These are phyloP conservation scores for Pleurotus tuber-regium DNA, from an alignment of 768 basidiomycete genomes.

Conservation along the genomic window DNA sequence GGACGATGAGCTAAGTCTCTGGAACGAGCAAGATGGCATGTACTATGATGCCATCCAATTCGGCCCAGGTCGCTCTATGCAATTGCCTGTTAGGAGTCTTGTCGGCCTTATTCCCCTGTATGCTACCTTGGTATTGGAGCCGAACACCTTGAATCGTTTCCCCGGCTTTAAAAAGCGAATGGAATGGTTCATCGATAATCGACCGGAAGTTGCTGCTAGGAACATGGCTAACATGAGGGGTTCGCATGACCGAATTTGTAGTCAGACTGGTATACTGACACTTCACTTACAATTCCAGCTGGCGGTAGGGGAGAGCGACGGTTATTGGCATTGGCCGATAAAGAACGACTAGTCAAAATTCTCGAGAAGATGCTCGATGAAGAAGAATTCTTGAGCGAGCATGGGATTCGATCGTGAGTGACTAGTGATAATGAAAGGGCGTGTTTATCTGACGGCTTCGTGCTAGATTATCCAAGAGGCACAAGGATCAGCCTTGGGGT, in stretches of 20 bases:
- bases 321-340: conserved; percentile 85
- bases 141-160: conserved; percentile 82
- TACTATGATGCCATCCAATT: conserved; percentile 98
- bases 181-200: conserved; percentile 97
- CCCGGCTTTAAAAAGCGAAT: conserved; percentile 98
- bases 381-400: conserved; percentile 92
- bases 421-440: not conserved
- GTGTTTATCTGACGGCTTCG: not conserved
- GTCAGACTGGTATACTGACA: too few species aligned
- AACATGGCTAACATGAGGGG: conserved; percentile 98
- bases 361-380: conserved; percentile 97
- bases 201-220: conserved; percentile 80
- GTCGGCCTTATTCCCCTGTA: conserved; percentile 98
- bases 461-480: conserved; percentile 78
- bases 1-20: conserved; percentile 78
- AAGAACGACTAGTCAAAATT: conserved; percentile 85
- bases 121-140: conserved; percentile 92
- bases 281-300: conserved; percentile 21
- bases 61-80: conserved; percentile 77
- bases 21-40: conserved; percentile 97
- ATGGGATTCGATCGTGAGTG: conserved; percentile 92
- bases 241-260: conserved; percentile 32
- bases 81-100: conserved; percentile 89
- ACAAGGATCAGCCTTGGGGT: conserved; percentile 91
- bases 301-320: conserved; percentile 83